A percentile compares a stretch with the other conserved stretches of the same genome.
Conservation (phyloP, 805 yeast species). For the Lipomyces starkeyi region DNA sequence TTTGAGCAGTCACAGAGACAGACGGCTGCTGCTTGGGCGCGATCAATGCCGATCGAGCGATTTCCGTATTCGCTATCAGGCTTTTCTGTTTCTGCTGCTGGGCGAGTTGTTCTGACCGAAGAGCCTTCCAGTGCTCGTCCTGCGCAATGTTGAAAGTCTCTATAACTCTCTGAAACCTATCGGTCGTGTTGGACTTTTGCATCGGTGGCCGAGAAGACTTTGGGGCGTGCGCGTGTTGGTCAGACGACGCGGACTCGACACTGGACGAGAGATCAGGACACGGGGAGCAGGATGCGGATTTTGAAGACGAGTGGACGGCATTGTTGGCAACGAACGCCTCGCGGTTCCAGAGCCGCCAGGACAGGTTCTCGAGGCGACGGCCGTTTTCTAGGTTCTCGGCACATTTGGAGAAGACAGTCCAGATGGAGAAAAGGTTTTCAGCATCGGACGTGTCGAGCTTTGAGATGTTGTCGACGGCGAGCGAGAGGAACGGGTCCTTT, state of each 20-base stretch:
- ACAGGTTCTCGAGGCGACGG: slow-evolving; percentile 48
- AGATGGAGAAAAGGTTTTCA: slow-evolving; percentile 41
- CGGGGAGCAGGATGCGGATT: slow-evolving; percentile 7
- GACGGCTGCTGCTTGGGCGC: slow-evolving; percentile 12
- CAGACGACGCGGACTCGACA: slow-evolving; percentile 22
- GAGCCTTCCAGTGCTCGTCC: slow-evolving; percentile 26
- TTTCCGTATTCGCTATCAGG: neutral
- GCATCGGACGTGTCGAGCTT: slow-evolving; percentile 42
- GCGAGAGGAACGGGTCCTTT: slow-evolving; percentile 38
- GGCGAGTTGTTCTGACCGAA: slow-evolving; percentile 14
- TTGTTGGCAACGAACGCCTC: slow-evolving; percentile 30
- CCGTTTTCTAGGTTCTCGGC: slow-evolving; percentile 48
- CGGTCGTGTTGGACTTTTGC: slow-evolving; percentile 31
- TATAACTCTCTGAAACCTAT: slow-evolving; percentile 40
- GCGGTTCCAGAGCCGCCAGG: slow-evolving; percentile 49
- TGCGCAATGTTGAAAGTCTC: slow-evolving; percentile 37
- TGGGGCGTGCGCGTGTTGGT: neutral
- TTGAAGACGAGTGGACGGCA: neutral
- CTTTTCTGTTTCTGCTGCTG: neutral
- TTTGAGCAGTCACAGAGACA: neutral
- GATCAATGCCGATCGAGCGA: neutral
- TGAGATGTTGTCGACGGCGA: slow-evolving; percentile 35
- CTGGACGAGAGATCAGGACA: slow-evolving; percentile 23
- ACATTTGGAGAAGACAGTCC: slow-evolving; percentile 48
- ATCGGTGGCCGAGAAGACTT: neutral